Base-by-base conservation (phyloP, 129 eudicot genomes). In the Solidago caesia region DNA sequence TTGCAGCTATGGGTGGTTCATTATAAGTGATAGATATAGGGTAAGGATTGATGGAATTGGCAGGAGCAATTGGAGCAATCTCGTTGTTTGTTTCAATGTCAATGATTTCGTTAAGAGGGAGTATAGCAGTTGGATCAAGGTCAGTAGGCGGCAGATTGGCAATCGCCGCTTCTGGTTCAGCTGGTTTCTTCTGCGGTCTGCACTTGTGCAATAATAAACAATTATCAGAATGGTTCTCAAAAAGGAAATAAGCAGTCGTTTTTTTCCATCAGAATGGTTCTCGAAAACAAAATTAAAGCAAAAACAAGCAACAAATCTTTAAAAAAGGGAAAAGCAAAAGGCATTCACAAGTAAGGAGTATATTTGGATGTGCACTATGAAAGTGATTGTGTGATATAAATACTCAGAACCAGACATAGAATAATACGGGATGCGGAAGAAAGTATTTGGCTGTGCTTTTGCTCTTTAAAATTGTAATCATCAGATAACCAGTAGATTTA, bases 61-160 rank as follows among this genome's bases (percentile, higher is more conserved):
- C 72, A 14, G 2, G 29, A 33, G 73, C 48, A 71, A 74, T 12
- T 45, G 69, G 74, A 13, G 69, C 14, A 10, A 73, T 77, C 45
- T 45, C 69, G 57, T 61, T 68, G 55, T 77, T 71, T 58, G 82
- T 63, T 11, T 79, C 87, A 29, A 77, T 77, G 78, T 60, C 85
- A 21, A 82, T 68, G 15, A 63, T 13, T 77, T 72, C 82, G 15
- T 67, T 73, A 59, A 68, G 62, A 13, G 79, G 76, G 71, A 67
- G 7, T 27, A 25, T 4, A 59, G 13, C 57, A 25, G 76, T 33
- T 13, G 61, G 70, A 45, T 25, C 79, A 27, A 73, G 67, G 44
- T 72, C 82, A 71, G 67, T 45, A 11, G 76, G 53, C 2, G 78
- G 76, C 44, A 16, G 14, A 43, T 67, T 12, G 2, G 70, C 63